Conservation (phyloP, 148 eudicot species). For the Silene uniflora region DNA sequence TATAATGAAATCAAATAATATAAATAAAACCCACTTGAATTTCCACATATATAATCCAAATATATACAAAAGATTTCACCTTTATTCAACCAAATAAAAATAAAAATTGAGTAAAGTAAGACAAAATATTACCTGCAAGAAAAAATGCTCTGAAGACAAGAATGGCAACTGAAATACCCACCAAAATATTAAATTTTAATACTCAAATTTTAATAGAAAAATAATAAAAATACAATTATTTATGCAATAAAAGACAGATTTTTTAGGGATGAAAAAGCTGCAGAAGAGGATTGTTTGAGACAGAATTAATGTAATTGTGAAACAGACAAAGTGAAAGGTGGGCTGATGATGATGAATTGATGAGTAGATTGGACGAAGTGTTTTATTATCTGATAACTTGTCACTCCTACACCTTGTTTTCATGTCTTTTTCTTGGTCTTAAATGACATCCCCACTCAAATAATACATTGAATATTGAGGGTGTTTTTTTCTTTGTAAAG, state of each 20-base stretch:
- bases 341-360: constrained; percentile 37
- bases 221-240: not conserved
- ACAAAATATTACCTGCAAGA: not conserved
- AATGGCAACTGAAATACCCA: constrained; percentile 13
- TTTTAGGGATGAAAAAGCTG: constrained; percentile 2
- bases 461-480: not conserved
- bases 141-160: not conserved
- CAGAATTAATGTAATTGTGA: constrained; percentile 18
- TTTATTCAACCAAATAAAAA: constrained; percentile 2
- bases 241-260: constrained; percentile 7
- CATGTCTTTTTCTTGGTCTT: too few relatives aligned
- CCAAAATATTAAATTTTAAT: constrained; percentile 9
- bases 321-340: constrained; percentile 42
- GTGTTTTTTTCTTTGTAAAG: not conserved
- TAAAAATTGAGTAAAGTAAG: not conserved
- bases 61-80: not conserved
- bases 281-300: constrained; percentile 5
- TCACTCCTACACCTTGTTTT: not conserved
- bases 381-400: not conserved
- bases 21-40: constrained; percentile 20
- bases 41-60: constrained; percentile 12
- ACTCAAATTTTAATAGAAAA: not conserved
- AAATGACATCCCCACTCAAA: too few relatives aligned
- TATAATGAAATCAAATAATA: not conserved
- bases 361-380: constrained; percentile 18